Conservation (phyloP, 2,329 filamentous ascomycete genomes). For the Colletotrichum sansevieriae region DNA sequence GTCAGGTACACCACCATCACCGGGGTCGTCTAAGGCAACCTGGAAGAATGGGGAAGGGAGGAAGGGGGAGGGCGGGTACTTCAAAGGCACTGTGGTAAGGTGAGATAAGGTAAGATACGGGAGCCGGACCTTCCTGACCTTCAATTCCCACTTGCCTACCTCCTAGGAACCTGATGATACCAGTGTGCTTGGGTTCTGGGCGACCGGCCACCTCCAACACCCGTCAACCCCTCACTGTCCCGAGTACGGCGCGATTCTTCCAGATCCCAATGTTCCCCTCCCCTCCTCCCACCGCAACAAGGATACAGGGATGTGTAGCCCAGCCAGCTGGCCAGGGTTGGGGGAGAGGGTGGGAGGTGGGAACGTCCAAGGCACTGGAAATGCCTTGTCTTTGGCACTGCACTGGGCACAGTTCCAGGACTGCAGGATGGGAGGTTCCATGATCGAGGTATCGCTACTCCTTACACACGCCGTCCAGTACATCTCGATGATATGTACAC, state of each 20-base stretch:
- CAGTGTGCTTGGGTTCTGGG: too few relatives aligned
- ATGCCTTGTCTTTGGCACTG: background rate
- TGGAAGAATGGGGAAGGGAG: background rate
- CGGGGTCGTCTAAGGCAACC: conserved; percentile 8
- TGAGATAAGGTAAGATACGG: conserved; percentile 40
- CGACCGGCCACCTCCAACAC: too few relatives aligned
- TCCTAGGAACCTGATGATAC: background rate
- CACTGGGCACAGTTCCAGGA: conserved; percentile 2
- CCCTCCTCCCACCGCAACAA: conserved; percentile 12
- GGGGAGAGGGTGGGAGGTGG: conserved; percentile 10
- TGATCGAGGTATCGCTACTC: conserved; percentile 13
- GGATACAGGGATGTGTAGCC: conserved; percentile 25
- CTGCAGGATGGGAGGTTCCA: conserved; percentile 23
- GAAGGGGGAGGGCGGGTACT: too few relatives aligned
- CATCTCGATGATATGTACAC: too few relatives aligned
- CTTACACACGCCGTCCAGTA: background rate
- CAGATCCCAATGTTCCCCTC: background rate
- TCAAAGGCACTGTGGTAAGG: background rate
- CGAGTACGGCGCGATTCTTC: conserved; percentile 31
- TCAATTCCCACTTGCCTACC: background rate
- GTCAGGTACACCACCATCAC: conserved; percentile 27
- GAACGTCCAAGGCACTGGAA: conserved; percentile 14
- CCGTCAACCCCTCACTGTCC: background rate
- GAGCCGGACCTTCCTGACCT: conserved; percentile 31
- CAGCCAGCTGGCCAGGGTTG: conserved; percentile 24